Evolutionary conservation across 1,284 basidiomycete species (phyloP).

Genomic region (Leccinum huronense): DNA sequence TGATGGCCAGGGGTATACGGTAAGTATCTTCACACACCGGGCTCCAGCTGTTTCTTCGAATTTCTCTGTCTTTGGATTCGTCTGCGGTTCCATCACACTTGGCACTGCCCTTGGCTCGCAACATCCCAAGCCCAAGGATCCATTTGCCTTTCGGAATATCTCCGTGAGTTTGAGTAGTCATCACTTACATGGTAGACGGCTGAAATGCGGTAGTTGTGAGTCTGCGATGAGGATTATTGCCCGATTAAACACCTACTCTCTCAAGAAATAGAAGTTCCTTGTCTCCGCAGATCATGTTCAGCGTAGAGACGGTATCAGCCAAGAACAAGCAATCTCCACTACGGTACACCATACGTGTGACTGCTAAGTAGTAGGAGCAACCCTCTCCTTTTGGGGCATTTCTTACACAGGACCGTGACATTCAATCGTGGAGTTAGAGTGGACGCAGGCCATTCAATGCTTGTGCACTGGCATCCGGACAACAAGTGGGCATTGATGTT

Average conservation of each 20-base stretch:
- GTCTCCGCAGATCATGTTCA: not conserved
- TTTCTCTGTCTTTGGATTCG: not conserved
- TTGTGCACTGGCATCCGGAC: not conserved
- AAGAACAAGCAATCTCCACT: not conserved
- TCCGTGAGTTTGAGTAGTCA: not conserved
- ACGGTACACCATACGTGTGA: conserved; percentile 2
- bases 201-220: not conserved
- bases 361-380: not conserved
- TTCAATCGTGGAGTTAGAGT: conserved; percentile 20
- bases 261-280: not conserved
- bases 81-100: not conserved
- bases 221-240: not conserved
- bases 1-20: not conserved
- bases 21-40: not conserved
- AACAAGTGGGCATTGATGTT: not conserved
- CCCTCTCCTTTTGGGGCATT: conserved; percentile 1
- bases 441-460: conserved; percentile 6
- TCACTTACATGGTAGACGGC: not conserved
- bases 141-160: not conserved
- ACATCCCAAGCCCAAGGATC: not conserved
- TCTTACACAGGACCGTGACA: not conserved
- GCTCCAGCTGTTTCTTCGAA: not conserved
- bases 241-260: not conserved
- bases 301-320: not conserved
- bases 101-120: not conserved